phyloP scores from a whole-genome alignment of 2,329 filamentous ascomycete species.

The Cordyceps cateniannulata region DNA sequence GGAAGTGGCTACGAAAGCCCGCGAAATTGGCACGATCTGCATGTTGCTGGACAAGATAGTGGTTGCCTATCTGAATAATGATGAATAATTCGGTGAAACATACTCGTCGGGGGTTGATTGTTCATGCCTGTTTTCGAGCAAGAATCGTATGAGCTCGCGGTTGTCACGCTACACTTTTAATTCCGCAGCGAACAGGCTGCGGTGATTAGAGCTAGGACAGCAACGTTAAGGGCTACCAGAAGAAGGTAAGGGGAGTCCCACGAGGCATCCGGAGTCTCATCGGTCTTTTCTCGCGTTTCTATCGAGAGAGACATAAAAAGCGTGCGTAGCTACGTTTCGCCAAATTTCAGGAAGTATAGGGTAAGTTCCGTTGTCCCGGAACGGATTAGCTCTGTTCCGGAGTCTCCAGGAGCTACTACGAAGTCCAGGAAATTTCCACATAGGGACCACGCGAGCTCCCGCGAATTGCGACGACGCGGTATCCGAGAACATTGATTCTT shows the following conservation, averaged over 20 bases:
- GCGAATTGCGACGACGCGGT: not conserved
- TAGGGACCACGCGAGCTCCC: not conserved
- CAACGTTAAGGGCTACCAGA: too few species aligned
- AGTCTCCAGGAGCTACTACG: not conserved
- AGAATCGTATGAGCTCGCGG: too few species aligned
- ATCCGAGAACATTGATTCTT: not conserved
- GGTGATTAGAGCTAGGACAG: too few species aligned
- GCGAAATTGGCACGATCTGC: not conserved
- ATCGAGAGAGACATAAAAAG: too few species aligned
- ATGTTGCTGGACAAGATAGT: not conserved
- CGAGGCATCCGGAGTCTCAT: too few species aligned
- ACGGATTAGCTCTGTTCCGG: constrained; percentile 10
- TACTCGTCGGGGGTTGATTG: not conserved
- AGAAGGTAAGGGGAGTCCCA: too few species aligned
- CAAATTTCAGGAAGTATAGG: not conserved
- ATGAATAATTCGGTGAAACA: not conserved
- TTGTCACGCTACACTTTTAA: too few species aligned
- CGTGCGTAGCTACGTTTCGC: too few species aligned
- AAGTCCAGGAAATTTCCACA: constrained; percentile 6
- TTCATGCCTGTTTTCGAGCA: not conserved
- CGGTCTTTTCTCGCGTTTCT: too few species aligned
- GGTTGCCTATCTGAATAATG: not conserved
- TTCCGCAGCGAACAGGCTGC: too few species aligned
- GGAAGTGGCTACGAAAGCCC: not conserved
- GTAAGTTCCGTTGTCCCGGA: not conserved